phyloP scores from a whole-genome alignment of 352 stramenopile species.

The Phytophthora aleatoria region DNA sequence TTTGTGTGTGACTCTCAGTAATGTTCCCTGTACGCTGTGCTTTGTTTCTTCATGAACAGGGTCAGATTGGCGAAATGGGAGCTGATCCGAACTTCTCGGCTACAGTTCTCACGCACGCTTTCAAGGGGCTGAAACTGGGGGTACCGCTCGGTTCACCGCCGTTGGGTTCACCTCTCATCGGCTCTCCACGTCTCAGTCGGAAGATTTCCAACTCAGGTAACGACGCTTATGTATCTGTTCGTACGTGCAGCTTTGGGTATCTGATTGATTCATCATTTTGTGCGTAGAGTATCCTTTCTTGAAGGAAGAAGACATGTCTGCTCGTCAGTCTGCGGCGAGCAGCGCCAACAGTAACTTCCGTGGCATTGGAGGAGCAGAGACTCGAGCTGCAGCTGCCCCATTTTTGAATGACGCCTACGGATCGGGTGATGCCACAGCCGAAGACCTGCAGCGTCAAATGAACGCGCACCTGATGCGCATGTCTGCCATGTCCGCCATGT shows the following conservation, averaged over 20 bases:
- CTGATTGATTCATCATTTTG: not conserved
- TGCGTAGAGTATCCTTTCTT: constrained; percentile 67
- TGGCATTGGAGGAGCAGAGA: constrained; percentile 13
- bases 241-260: not conserved
- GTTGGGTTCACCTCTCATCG: constrained; percentile 41
- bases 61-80: constrained; percentile 30
- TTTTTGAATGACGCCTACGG: constrained; percentile 41
- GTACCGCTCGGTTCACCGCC: constrained; percentile 38
- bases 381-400: constrained; percentile 17
- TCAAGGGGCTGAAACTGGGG: constrained; percentile 58
- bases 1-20: not conserved
- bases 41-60: not conserved
- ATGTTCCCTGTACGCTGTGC: not conserved
- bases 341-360: constrained; percentile 27
- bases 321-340: constrained; percentile 30
- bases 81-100: constrained; percentile 50
- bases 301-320: constrained; percentile 56
- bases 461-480: constrained; percentile 58
- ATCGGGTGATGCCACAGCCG: constrained; percentile 25
- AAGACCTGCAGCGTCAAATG: constrained; percentile 49
- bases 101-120: constrained; percentile 67
- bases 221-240: not conserved
- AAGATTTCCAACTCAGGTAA: constrained; percentile 73
- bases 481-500: constrained; percentile 58
- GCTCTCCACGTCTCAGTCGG: constrained; percentile 62